These are phyloP conservation scores for Claviceps quebecensis DNA, from an alignment of 2,329 filamentous ascomycete species.

Conservation along the genomic window DNA sequence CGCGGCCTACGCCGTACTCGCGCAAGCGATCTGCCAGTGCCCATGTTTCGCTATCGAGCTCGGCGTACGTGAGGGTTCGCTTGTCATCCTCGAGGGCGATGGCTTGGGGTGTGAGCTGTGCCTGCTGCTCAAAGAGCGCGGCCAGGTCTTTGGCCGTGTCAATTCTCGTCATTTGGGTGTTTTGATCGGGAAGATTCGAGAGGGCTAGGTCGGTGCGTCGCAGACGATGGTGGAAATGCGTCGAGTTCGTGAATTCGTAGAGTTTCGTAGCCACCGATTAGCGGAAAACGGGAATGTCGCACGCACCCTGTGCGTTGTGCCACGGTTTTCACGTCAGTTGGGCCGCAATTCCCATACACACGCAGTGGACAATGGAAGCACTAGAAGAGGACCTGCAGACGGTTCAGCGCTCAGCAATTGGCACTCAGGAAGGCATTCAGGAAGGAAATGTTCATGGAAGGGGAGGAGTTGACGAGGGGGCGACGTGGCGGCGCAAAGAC, in stretches of 20 bases:
- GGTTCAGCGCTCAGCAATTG: too few species aligned
- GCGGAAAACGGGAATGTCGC: too few species aligned
- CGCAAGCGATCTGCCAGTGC: slow-evolving; percentile 51
- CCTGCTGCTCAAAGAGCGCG: slow-evolving; percentile 58
- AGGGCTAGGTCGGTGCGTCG: too few species aligned
- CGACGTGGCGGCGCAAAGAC: too few species aligned
- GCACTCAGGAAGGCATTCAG: too few species aligned
- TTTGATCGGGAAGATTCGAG: too few species aligned
- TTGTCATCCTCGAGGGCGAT: slow-evolving; percentile 59
- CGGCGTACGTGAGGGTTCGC: slow-evolving; percentile 53
- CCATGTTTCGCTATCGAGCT: slow-evolving; percentile 55
- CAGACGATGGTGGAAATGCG: too few species aligned
- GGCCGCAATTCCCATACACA: too few species aligned
- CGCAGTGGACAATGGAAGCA: background rate
- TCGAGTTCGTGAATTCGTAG: too few species aligned
- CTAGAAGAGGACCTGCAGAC: too few species aligned
- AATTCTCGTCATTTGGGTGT: slow-evolving; percentile 43
- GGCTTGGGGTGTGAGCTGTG: slow-evolving; percentile 50
- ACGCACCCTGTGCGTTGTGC: too few species aligned
- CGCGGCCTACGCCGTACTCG: slow-evolving; percentile 53
- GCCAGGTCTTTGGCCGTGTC: slow-evolving; percentile 60
- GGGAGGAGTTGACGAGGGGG: background rate
- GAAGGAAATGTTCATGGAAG: background rate
- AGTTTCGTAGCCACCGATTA: too few species aligned
- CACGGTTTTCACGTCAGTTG: background rate